Base-by-base conservation (phyloP, 169 alveolate genomes). In the Amoebophrya sp. region DNA sequence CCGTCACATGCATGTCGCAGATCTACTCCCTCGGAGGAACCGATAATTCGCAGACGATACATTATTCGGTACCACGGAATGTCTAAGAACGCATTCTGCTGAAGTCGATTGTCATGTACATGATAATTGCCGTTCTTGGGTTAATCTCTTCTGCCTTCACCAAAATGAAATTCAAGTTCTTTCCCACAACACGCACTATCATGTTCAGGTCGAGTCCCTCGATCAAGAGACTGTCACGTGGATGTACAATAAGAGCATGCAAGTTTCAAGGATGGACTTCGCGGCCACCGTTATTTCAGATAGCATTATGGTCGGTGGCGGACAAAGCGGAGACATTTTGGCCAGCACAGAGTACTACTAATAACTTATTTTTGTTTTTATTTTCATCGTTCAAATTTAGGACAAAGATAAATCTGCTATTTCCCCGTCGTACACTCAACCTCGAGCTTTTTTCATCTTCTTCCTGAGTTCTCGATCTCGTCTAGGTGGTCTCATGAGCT, bases 11-110 rank as follows among this genome's bases (percentile, higher is more conserved):
- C 90, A 90, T 93, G 89, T 94, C 93, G 92, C 96, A 95, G 89
- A 83, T 96, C 55, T 95, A 93, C 93, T 95, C 93, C 26, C 92
- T 96, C 41, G 98, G 98, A 14, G 98, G 98, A 33, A 95, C 95
- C 41, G 98, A 96, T 91, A 95, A 96, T 78, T 93, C 89, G 76
- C 96, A 95, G 83, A 93, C 89, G 29, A 94, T 95, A 26, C 96
- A 95, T 93, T 93, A 93, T 78, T 94, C 98, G 0, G 95, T 94
- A 26, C 33, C n/a, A n/a, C n/a, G n/a, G n/a, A n/a, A n/a, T n/a
- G n/a, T n/a, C n/a, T n/a, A n/a, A n/a, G n/a, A n/a, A n/a, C n/a
- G n/a, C n/a, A n/a, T n/a, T n/a, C n/a, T n/a, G n/a, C n/a, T n/a
- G n/a, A n/a, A n/a, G n/a, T n/a, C n/a, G n/a, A n/a, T n/a, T n/a